Conservation (phyloP, 768 basidiomycete genomes). For the Tricholoma sp. region DNA sequence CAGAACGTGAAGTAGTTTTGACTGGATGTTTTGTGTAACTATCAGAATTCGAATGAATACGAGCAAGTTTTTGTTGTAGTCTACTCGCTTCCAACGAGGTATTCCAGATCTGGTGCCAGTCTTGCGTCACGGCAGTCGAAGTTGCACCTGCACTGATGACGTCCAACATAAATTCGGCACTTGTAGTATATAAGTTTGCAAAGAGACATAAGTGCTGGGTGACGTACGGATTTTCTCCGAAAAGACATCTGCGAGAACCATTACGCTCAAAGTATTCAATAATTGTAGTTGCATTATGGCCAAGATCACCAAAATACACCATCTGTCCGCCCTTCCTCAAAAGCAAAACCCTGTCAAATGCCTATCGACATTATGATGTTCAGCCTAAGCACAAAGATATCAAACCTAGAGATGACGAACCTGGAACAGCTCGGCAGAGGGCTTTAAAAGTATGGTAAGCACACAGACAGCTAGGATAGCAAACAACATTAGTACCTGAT, state of each 20-base stretch:
- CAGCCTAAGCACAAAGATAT: neutral
- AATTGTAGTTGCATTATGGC: constrained; percentile 54
- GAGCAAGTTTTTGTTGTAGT: constrained; percentile 34
- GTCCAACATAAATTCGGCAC: constrained; percentile 61
- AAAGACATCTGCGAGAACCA: constrained; percentile 56
- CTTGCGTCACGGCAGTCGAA: no score
- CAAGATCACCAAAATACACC: constrained; percentile 75
- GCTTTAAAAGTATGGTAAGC: constrained; percentile 40
- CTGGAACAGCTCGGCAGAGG: constrained; percentile 81
- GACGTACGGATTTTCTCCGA: constrained; percentile 68
- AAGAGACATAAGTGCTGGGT: neutral
- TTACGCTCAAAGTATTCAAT: constrained; percentile 72
- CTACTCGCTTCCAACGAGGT: constrained; percentile 38
- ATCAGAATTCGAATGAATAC: constrained; percentile 47
- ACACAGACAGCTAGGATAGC: no score
- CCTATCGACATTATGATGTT: constrained; percentile 18
- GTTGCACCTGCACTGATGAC: no score
- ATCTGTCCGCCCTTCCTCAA: constrained; percentile 21
- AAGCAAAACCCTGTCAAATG: constrained; percentile 72
- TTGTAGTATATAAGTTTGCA: constrained; percentile 12
- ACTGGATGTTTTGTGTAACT: constrained; percentile 29
- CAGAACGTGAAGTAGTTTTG: constrained; percentile 29
- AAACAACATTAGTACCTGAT: constrained; percentile 25
- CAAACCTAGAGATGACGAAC: constrained; percentile 11
- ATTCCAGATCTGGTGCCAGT: constrained; percentile 41